Evolutionary conservation across 106 monocot species (phyloP).

Genomic region (Dendrobium nobile): DNA sequence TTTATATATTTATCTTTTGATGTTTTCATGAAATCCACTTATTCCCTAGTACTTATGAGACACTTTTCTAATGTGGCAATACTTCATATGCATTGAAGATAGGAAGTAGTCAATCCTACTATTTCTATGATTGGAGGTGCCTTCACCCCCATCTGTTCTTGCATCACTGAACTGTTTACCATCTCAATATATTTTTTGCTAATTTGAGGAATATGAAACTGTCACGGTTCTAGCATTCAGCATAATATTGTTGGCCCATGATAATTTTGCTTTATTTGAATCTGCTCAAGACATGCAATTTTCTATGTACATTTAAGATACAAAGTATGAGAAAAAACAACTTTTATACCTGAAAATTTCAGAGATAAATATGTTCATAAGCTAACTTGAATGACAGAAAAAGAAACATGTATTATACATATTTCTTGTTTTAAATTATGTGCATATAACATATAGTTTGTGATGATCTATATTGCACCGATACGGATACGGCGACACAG

Average conservation of each 20-base stretch:
- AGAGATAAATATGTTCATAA: not conserved
- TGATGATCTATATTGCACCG: no score
- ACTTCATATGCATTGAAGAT: not conserved
- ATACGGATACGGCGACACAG: no score
- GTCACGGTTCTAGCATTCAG: not conserved
- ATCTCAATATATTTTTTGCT: not conserved
- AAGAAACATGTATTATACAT: no score
- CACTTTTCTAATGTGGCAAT: not conserved
- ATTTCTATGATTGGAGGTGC: not conserved
- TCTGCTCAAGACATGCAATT: not conserved
- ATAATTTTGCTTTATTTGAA: not conserved
- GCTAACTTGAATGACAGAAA: no score
- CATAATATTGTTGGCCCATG: not conserved
- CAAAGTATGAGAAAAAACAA: not conserved
- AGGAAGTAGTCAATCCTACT: not conserved
- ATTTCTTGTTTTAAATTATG: no score
- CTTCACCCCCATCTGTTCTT: not conserved
- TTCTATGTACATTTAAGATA: not conserved
- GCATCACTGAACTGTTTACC: not conserved
- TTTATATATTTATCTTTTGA: not conserved
- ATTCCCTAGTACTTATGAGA: not conserved
- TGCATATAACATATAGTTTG: no score
- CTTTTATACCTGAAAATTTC: not conserved
- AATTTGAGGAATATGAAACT: not conserved
- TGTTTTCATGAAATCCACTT: not conserved